phyloP scores from a whole-genome alignment of 2,329 filamentous ascomycete species.

The Neonectria ditissima region DNA sequence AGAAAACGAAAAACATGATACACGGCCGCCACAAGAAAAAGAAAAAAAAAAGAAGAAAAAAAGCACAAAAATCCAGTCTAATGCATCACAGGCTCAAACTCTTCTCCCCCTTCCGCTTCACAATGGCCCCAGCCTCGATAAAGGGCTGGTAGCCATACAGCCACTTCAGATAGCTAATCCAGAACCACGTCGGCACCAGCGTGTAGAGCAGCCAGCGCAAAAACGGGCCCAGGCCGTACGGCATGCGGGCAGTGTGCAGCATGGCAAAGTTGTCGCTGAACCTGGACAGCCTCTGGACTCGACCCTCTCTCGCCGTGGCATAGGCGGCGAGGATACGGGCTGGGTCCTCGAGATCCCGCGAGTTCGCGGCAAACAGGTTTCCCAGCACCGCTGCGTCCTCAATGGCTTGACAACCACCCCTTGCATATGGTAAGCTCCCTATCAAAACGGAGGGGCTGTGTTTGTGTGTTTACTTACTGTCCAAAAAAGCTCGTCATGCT shows the following conservation, averaged over 20 bases:
- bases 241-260: conserved; percentile 23
- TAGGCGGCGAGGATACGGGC: conserved; percentile 18
- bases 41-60: background rate
- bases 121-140: conserved; percentile 12
- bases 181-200: conserved; percentile 25
- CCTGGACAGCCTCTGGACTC: conserved; percentile 19
- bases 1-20: background rate
- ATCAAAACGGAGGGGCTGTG: background rate
- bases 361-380: conserved; percentile 19
- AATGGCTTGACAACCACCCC: conserved; percentile 23
- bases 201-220: conserved; percentile 25
- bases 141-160: conserved; percentile 24
- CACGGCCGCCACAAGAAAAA: background rate
- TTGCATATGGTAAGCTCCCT: background rate
- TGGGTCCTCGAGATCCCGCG: conserved; percentile 12
- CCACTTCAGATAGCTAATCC: conserved; percentile 23
- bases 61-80: conserved; percentile 4
- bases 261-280: conserved; percentile 24
- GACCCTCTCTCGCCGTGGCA: conserved; percentile 12
- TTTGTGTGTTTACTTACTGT: conserved; percentile 19
- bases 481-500: conserved; percentile 29
- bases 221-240: conserved; percentile 17
- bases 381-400: conserved; percentile 24
- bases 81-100: background rate
- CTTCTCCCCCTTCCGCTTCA: conserved; percentile 19